A percentile compares a stretch with the other conserved stretches of the same genome.
Conservation (phyloP, 2,329 filamentous ascomycete species). For the Hymenoscyphus repandus region DNA sequence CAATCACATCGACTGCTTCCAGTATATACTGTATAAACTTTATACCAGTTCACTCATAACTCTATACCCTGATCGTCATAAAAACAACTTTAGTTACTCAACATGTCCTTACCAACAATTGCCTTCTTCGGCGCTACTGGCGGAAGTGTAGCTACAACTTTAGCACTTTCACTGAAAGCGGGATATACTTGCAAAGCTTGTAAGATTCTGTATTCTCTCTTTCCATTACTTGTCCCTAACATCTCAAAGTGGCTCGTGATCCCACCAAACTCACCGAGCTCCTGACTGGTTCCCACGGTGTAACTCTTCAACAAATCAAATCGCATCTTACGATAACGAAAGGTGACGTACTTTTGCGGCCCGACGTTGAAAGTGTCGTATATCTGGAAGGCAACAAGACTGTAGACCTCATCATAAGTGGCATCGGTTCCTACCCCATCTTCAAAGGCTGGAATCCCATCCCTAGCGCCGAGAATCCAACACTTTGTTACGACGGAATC, state of each 20-base stretch:
- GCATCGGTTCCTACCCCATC: constrained; percentile 37
- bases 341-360: constrained; percentile 43
- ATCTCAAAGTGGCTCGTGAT: constrained; percentile 38
- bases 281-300: constrained; percentile 18
- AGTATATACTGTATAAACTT: no score
- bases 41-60: no score
- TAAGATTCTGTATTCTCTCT: constrained; percentile 1
- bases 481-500: constrained; percentile 44
- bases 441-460: constrained; percentile 30
- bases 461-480: constrained; percentile 39
- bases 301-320: neutral
- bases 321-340: constrained; percentile 39
- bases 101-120: constrained; percentile 1
- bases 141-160: constrained; percentile 20
- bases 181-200: constrained; percentile 36
- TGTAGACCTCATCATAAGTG: constrained; percentile 43
- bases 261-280: constrained; percentile 43
- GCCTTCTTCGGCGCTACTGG: constrained; percentile 14
- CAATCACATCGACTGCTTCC: no score
- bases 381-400: constrained; percentile 23
- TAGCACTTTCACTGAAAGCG: constrained; percentile 4
- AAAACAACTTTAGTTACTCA: no score
- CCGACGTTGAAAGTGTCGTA: constrained; percentile 36
- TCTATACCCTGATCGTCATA: no score
- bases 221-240: neutral